Evolutionary conservation across 2,329 filamentous ascomycete genomes (phyloP).

Genomic region (Clarireedia homoeocarpa): DNA sequence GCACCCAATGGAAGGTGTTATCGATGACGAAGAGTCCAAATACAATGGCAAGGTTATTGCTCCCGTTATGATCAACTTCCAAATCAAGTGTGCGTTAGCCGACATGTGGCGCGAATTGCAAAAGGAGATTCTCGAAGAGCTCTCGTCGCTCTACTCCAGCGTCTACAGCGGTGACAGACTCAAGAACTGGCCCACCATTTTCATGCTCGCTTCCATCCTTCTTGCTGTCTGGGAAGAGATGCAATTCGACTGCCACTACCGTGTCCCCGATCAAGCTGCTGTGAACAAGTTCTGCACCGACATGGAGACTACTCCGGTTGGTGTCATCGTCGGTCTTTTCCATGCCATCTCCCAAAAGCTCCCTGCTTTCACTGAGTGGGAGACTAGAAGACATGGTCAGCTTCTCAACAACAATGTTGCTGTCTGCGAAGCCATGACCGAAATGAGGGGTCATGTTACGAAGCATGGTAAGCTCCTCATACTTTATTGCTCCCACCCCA

Average conservation of each 20-base stretch:
- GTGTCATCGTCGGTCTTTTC: constrained; percentile 94
- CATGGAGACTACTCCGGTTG: constrained; percentile 94
- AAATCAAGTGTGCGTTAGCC: constrained; percentile 94
- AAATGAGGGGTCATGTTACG: constrained; percentile 84
- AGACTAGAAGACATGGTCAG: constrained; percentile 83
- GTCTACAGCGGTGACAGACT: constrained; percentile 96
- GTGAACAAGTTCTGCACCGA: constrained; percentile 94
- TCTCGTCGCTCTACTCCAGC: constrained; percentile 88
- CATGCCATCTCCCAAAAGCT: constrained; percentile 97
- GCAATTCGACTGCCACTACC: constrained; percentile 97
- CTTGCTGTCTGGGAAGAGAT: constrained; percentile 97
- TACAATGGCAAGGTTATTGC: constrained; percentile 86
- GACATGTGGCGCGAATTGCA: constrained; percentile 98
- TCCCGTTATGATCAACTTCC: constrained; percentile 99
- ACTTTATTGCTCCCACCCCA: neutral
- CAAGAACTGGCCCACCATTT: constrained; percentile 99
- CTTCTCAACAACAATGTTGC: constrained; percentile 84
- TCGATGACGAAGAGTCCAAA: constrained; percentile 78
- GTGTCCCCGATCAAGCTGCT: constrained; percentile 72
- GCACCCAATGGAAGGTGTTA: constrained; percentile 68
- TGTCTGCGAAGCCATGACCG: constrained; percentile 92
- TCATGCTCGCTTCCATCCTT: constrained; percentile 90
- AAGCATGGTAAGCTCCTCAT: constrained; percentile 69
- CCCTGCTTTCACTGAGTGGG: constrained; percentile 88
- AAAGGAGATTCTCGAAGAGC: constrained; percentile 90